Conservation (phyloP, 2,329 filamentous ascomycete species). For the Arthrobotrys musiformis region DNA sequence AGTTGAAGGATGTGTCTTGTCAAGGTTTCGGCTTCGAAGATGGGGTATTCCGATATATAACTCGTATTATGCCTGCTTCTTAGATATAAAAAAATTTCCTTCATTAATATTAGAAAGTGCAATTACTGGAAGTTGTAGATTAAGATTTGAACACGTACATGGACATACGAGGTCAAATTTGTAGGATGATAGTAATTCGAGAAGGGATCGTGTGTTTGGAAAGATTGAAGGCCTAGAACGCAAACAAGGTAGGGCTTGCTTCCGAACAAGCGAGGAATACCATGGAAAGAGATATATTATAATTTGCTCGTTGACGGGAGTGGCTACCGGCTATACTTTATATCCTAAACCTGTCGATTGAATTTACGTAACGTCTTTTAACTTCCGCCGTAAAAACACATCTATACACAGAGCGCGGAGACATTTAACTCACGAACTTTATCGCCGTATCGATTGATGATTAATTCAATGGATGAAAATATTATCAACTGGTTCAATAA, state of each 20-base stretch:
- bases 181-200: background rate
- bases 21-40: background rate
- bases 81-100: slow-evolving; percentile 7
- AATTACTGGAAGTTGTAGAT: background rate
- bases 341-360: background rate
- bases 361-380: background rate
- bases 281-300: slow-evolving; percentile 33
- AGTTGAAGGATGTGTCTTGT: slow-evolving; percentile 13
- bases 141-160: background rate
- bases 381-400: background rate
- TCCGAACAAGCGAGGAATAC: slow-evolving; percentile 40
- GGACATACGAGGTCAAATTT: background rate
- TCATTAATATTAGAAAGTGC: background rate
- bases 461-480: background rate
- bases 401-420: background rate
- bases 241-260: slow-evolving; percentile 11
- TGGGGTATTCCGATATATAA: slow-evolving; percentile 15
- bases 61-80: slow-evolving; percentile 10
- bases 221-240: background rate
- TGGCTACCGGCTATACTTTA: slow-evolving; percentile 30
- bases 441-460: background rate
- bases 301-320: slow-evolving; percentile 39
- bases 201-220: background rate
- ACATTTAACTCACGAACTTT: too few species aligned
- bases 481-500: background rate